A percentile compares a stretch with the other conserved stretches of the same genome.
phyloP scores from a whole-genome alignment of 371 early-diverging fungal genomes.

The Apophysomyces variabilis region DNA sequence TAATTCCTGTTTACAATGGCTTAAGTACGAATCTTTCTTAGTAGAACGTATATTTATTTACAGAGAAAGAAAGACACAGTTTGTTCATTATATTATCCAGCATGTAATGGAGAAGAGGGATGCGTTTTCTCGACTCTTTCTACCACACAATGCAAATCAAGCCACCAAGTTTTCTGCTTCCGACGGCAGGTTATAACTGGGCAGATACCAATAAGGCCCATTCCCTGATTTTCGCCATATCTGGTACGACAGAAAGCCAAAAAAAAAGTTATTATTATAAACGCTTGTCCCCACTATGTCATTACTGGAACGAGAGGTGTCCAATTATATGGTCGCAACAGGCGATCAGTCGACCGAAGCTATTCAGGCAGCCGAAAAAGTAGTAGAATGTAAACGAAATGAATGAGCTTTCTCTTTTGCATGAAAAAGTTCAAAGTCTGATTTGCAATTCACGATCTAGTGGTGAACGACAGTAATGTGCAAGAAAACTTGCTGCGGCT shows the following conservation, averaged over 20 bases:
- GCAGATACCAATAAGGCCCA: neutral
- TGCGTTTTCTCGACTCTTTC: too few species aligned
- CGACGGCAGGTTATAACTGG: too few species aligned
- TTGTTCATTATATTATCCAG: too few species aligned
- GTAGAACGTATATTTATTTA: too few species aligned
- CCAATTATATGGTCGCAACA: slow-evolving; percentile 53
- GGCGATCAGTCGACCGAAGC: slow-evolving; percentile 37
- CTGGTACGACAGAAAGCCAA: slow-evolving; percentile 6
- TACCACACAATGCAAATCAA: too few species aligned
- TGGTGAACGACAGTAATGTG: slow-evolving; percentile 40
- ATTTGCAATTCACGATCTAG: slow-evolving; percentile 19
- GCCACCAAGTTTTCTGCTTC: too few species aligned
- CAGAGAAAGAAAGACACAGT: too few species aligned
- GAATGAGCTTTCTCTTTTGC: neutral
- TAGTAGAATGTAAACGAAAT: slow-evolving; percentile 34
- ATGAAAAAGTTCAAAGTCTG: too few species aligned
- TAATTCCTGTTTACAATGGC: too few species aligned
- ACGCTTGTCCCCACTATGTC: slow-evolving; percentile 19
- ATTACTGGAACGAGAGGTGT: slow-evolving; percentile 40
- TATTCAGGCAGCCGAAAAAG: slow-evolving; percentile 27
- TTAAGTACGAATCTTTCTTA: too few species aligned
- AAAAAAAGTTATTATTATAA: neutral
- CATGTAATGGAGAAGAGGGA: too few species aligned
- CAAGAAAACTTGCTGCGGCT: slow-evolving; percentile 61
- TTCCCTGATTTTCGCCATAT: slow-evolving; percentile 1